Evolutionary conservation across 1,139 yeast species (phyloP).

Genomic region (Waltiozyma sp.): DNA sequence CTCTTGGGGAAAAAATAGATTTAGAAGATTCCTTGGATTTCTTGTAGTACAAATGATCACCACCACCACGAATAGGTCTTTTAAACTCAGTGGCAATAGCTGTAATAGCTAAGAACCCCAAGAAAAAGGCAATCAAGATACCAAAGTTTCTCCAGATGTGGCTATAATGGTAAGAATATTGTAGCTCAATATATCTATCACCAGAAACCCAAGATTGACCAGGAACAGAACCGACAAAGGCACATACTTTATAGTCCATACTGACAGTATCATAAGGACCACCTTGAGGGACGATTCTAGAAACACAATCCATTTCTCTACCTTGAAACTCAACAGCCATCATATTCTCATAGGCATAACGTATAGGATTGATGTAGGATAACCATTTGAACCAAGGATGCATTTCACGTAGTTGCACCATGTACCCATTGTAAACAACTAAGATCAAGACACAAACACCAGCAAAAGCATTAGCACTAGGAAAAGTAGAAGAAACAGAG

Average conservation of each 20-base stretch:
- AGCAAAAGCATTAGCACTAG: constrained; percentile 44
- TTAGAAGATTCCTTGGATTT: constrained; percentile 9
- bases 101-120: constrained; percentile 40
- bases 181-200: constrained; percentile 28
- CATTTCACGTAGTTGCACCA: constrained; percentile 48
- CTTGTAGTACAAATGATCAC: constrained; percentile 30
- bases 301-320: constrained; percentile 39
- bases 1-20: neutral
- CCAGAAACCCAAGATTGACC: constrained; percentile 33
- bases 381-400: constrained; percentile 61
- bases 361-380: constrained; percentile 44
- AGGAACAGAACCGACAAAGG: constrained; percentile 32
- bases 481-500: constrained; percentile 31
- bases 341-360: constrained; percentile 48
- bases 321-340: constrained; percentile 48
- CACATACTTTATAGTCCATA: constrained; percentile 38
- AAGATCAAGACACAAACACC: constrained; percentile 38
- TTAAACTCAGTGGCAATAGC: constrained; percentile 28
- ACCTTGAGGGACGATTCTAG: constrained; percentile 31
- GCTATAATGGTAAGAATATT: constrained; percentile 30
- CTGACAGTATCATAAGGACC: constrained; percentile 28
- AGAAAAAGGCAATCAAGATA: constrained; percentile 28
- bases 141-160: constrained; percentile 65
- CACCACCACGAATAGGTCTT: constrained; percentile 28
- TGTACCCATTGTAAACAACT: constrained; percentile 42